Conservation (phyloP, 164 flowering plant genomes). For the grape (Vitis vinifera) region DNA sequence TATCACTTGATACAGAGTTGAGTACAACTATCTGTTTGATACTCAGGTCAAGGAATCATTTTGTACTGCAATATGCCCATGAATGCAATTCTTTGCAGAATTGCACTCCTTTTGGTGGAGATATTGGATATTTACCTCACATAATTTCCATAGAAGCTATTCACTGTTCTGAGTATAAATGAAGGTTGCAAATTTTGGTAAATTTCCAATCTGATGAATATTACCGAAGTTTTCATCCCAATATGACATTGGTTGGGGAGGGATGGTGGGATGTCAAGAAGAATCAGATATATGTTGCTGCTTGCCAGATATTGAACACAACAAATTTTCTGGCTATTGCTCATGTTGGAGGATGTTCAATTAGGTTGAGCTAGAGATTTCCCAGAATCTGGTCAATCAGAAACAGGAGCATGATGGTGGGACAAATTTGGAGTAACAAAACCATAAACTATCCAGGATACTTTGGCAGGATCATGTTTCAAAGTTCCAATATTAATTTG, state of each 20-base stretch:
- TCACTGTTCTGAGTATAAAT: constrained; percentile 24
- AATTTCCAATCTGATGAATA: constrained; percentile 21
- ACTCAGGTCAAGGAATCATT: constrained; percentile 1
- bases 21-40: constrained; percentile 18
- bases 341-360: constrained; percentile 43
- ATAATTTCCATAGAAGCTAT: constrained; percentile 27
- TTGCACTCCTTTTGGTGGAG: constrained; percentile 33
- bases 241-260: constrained; percentile 37
- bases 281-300: constrained; percentile 27
- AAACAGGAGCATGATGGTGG: constrained; percentile 29
- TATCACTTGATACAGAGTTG: constrained; percentile 13
- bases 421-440: constrained; percentile 44
- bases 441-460: constrained; percentile 30
- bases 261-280: constrained; percentile 43
- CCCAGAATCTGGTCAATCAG: constrained; percentile 32
- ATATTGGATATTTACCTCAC: constrained; percentile 26
- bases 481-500: constrained; percentile 1
- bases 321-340: constrained; percentile 21
- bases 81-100: constrained; percentile 26
- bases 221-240: constrained; percentile 22
- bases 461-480: constrained; percentile 30
- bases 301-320: constrained; percentile 31
- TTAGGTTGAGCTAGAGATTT: constrained; percentile 39
- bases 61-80: constrained; percentile 32
- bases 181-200: constrained; percentile 20